Evolutionary conservation across 495 filamentous ascomycete genomes (phyloP), one percentile per base, ranked within the genome.

Genomic region (Penicillium bialowiezense): DNA sequence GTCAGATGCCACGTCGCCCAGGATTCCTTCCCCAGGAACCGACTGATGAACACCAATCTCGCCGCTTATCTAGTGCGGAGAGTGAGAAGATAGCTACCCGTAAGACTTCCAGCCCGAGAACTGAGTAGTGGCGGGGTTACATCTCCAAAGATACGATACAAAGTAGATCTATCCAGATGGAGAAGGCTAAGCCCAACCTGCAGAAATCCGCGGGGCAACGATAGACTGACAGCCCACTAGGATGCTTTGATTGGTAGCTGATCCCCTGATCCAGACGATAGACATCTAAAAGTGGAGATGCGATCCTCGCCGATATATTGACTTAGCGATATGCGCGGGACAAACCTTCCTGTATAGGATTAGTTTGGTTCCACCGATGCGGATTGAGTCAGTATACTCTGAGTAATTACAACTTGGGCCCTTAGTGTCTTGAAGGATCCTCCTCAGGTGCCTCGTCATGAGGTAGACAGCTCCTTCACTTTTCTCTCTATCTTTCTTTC

Each of bases 341-440:
- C 50, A 31, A 14, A 29, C 5, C 38, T 52, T 41, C 50, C 36
- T 18, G 35, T 42, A 46, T 47, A 26, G 42, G 50, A 34, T 41
- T 47, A 10, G 36, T 33, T 26, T 23, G 21, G 44, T 18, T 31
- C 6, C 4, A 6, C 17, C 19, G 41, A 31, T 31, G 41, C 41
- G 3, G 8, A 34, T 7, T 43, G 41, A 43, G 41, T 34, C 29
- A 34, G 31, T 34, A 7, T 6, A 20, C 13, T 5, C 19, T 10
- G 28, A 44, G 41, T 44, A 44, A 34, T 26, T 43, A 41, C 12
- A 42, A 10, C 24, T 42, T 42, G 5, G 10, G 26, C 19, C 1
- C 17, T 12, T 23, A 9, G 40, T 29, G 9, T 42, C 18, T 42
- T 42, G 10, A 42, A 19, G 15, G 24, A 28, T 13, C n/a, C n/a